Evolutionary conservation across 495 filamentous ascomycete species (phyloP), one percentile per base, ranked within the genome.

Genomic region (Mycothermus thermophilus): DNA sequence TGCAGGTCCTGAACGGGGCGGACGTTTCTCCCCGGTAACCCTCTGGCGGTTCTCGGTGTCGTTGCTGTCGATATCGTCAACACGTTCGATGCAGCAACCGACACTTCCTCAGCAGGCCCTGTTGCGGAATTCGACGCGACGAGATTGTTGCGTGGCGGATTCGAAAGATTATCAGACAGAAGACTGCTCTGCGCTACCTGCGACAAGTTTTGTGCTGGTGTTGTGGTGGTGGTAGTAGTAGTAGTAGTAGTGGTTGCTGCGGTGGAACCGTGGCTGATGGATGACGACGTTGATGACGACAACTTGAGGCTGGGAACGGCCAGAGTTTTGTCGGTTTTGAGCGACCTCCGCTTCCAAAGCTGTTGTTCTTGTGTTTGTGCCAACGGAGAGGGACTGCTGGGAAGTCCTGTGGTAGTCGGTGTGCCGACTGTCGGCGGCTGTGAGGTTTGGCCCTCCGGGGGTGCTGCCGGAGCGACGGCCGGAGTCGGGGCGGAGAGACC

Each of bases 251-350:
- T n/a, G n/a, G n/a, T 38, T 25, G 42, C 48, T 11, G 58, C 60
- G 16, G 63, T 68, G 13, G 63, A 66, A 14, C 63, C 63, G 45
- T 66, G 51, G 19, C 61, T n/a, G n/a, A n/a, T n/a, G n/a, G n/a
- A n/a, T n/a, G n/a, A n/a, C n/a, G n/a, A n/a, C n/a, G n/a, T n/a
- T n/a, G n/a, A n/a, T 65, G 27, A 33, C 40, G 21, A 52, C 48
- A 19, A 68, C 36, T 58, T 64, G 34, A 68, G 62, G 25, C 60
- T 58, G 1, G 61, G 48, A 10, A 66, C 50, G 13, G 55, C 52
- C 16, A 63, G 31, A 35, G 42, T 58, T 23, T 50, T 50, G 25
- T 68, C 62, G 28, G 44, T 48, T 43, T 51, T 64, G 8, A 57
- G 41, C 15, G 64, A 66, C 38, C 61, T 52, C n/a, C 64, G 53